Conservation (phyloP, 2,329 filamentous ascomycete genomes). For the Bimuria novae-zelandiae region DNA sequence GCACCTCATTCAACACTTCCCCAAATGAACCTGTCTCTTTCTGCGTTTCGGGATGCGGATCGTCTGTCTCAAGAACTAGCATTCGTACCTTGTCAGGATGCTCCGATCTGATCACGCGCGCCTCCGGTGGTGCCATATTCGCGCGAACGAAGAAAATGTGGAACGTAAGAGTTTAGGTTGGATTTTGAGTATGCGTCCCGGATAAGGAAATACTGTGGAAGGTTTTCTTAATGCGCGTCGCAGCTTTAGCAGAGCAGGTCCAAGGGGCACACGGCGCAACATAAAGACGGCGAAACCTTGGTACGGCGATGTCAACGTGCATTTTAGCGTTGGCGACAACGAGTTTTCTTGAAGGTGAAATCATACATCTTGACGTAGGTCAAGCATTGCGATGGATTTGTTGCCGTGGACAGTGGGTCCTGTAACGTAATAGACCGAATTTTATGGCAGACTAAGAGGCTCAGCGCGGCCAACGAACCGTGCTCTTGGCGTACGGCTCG, state of each 20-base stretch:
- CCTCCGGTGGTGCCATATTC: conserved; percentile 29
- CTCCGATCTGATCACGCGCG: conserved; percentile 26
- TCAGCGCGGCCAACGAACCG: too few relatives aligned
- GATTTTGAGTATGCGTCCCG: not conserved
- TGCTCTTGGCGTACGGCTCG: too few relatives aligned
- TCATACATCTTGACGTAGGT: conserved; percentile 4
- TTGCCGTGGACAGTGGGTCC: conserved; percentile 3
- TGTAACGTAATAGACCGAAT: conserved; percentile 4
- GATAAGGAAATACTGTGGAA: not conserved
- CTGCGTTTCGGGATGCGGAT: conserved; percentile 58
- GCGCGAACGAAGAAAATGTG: not conserved
- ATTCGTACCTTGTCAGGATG: conserved; percentile 47
- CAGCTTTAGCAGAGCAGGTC: not conserved
- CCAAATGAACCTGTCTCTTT: conserved; percentile 59
- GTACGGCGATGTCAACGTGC: not conserved
- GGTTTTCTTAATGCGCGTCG: not conserved
- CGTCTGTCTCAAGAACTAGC: conserved; percentile 64
- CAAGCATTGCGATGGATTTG: not conserved
- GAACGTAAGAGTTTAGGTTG: not conserved
- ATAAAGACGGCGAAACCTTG: not conserved
- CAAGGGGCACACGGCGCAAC: not conserved
- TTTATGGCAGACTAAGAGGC: not conserved
- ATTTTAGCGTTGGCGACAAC: conserved; percentile 2
- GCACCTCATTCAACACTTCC: conserved; percentile 58
- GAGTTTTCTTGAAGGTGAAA: conserved; percentile 1